Evolutionary conservation across 2,329 filamentous ascomycete genomes (phyloP), one percentile per base, ranked within the genome.

Genomic region (Helotiales sp.): DNA sequence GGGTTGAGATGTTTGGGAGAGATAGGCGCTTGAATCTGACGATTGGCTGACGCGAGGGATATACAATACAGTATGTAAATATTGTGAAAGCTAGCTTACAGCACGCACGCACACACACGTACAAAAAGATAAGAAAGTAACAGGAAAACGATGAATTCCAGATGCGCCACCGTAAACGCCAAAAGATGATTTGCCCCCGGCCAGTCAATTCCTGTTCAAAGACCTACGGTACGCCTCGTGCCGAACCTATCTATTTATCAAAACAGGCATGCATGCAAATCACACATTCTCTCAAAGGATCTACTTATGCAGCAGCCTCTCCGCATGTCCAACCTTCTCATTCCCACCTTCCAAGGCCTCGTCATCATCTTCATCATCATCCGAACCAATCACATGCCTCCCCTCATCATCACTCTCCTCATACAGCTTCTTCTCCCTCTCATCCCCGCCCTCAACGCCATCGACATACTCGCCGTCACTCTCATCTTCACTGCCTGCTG

Each of bases 401-500:
- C 81, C 80, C 17, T 79, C 77, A 37, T 82, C 82, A 26, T 71
- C 72, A 40, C 76, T 76, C 28, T 74, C 71, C 24, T 74, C 71
- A 65, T 79, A 78, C 58, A 77, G 70, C 50, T 71, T 75, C 68
- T 77, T 73, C 67, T 77, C 75, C 50, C 69, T 61, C 49, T 77
- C 73, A 61, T 75, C 73, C 43, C 83, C 82, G 15, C 81, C 82
- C 37, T 82, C 82, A 22, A 65, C 65, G 10, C 67, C 70, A 54
- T 81, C 81, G 45, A 82, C 80, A 34, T 83, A 83, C 65, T 84
- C 81, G 20, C 78, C 80, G 11, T 81, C 78, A 60, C 75, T 76
- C 50, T 93, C 91, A 65, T 96, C 94, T 66, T 95, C 95, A 68
- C 86, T 89, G 61, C 93, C 95, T 17, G 93, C 94, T 0, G 96